These are phyloP conservation scores for Xylaria sp. DNA, from an alignment of 2,329 filamentous ascomycete genomes.

Conservation along the genomic window DNA sequence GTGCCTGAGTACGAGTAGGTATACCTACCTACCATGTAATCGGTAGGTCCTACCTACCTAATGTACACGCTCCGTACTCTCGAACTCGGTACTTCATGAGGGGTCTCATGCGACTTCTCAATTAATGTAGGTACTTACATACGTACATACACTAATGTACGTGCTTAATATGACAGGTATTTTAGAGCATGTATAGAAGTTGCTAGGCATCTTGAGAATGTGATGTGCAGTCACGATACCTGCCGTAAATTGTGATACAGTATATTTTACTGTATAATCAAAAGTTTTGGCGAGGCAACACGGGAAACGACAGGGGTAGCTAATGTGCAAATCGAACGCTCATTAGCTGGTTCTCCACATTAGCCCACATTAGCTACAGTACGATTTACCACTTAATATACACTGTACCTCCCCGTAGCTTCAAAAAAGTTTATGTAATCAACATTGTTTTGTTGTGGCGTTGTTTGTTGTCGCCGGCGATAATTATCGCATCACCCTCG, in stretches of 20 bases:
- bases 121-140: no score
- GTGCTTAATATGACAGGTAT: no score
- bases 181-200: no score
- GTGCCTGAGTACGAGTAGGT: neutral
- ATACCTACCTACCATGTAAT: no score
- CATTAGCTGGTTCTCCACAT: constrained; percentile 1
- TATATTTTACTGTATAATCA: neutral
- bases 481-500: neutral
- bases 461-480: constrained; percentile 13
- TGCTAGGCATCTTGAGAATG: neutral
- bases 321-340: neutral
- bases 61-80: no score
- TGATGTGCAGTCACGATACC: neutral
- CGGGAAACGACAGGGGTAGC: constrained; percentile 4
- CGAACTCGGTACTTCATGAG: no score
- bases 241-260: neutral
- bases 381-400: neutral
- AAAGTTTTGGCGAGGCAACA: constrained; percentile 13
- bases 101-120: no score
- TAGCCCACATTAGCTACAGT: neutral
- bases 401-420: constrained; percentile 12
- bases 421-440: constrained; percentile 11
- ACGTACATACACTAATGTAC: no score
- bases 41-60: no score
- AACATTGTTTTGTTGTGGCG: constrained; percentile 14